phyloP scores from a whole-genome alignment of 108 stramenopile genomes.

The Skeletonema costatum region DNA sequence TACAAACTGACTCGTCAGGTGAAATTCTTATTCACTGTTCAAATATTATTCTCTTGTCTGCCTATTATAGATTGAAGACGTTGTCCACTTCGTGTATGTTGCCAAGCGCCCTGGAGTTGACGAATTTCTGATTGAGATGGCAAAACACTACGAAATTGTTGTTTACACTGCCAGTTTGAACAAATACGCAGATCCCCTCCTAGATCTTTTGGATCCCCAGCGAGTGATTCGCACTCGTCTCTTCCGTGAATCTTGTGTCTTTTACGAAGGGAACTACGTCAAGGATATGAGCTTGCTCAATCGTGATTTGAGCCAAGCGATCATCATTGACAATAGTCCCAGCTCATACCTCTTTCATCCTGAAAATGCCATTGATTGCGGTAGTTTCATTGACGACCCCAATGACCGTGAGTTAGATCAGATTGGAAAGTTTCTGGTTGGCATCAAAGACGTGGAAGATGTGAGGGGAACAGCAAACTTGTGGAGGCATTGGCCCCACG shows the following conservation, averaged over 20 bases:
- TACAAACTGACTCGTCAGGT: background rate
- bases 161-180: constrained; percentile 97
- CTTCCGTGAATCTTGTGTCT: constrained; percentile 98
- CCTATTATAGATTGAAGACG: constrained; percentile 88
- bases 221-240: constrained; percentile 83
- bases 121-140: constrained; percentile 92
- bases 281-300: constrained; percentile 92
- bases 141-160: constrained; percentile 96
- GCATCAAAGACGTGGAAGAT: constrained; percentile 79
- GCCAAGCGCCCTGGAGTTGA: constrained; percentile 97
- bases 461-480: constrained; percentile 69
- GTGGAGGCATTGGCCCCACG: constrained; percentile 90
- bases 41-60: background rate
- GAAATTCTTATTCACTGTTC: background rate
- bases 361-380: constrained; percentile 97
- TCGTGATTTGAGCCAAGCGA: constrained; percentile 84
- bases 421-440: constrained; percentile 89
- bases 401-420: constrained; percentile 93
- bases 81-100: constrained; percentile 97
- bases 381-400: constrained; percentile 94
- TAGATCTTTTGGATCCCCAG: constrained; percentile 93
- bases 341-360: constrained; percentile 97
- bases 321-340: constrained; percentile 99
- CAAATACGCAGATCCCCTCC: constrained; percentile 97
- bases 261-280: constrained; percentile 97